phyloP scores from a whole-genome alignment of 768 basidiomycete genomes.

The Paxillus involutus region DNA sequence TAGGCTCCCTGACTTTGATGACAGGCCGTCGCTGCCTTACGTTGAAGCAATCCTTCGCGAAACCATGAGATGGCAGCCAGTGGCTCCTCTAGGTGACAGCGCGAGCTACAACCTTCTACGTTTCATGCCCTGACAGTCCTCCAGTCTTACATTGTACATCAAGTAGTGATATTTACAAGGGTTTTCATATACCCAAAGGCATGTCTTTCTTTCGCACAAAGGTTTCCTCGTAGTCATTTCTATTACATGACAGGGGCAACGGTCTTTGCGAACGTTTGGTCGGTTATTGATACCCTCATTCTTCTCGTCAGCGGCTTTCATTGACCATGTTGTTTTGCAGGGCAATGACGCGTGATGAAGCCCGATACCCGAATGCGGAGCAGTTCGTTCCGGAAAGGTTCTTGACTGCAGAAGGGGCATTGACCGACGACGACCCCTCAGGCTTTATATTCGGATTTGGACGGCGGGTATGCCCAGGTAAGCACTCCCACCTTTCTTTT shows the following conservation, averaged over 20 bases:
- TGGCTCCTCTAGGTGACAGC: conserved; percentile 2
- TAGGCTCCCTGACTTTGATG: conserved; percentile 7
- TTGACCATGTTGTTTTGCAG: too few species aligned
- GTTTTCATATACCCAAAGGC: conserved; percentile 54
- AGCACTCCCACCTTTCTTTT: too few species aligned
- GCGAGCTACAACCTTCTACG: neutral
- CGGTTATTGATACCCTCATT: too few species aligned
- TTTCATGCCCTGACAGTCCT: neutral
- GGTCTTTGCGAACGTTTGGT: conserved; percentile 15
- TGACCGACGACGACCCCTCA: too few species aligned
- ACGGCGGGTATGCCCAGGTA: too few species aligned
- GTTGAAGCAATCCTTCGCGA: conserved; percentile 11
- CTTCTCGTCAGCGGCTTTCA: too few species aligned
- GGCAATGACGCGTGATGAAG: too few species aligned
- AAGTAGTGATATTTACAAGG: conserved; percentile 40
- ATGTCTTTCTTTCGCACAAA: neutral
- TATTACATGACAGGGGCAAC: conserved; percentile 5
- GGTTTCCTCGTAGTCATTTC: neutral
- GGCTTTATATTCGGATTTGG: too few species aligned
- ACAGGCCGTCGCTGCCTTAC: conserved; percentile 9
- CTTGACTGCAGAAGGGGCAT: too few species aligned
- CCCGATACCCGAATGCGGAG: conserved; percentile 12
- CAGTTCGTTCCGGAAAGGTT: too few species aligned
- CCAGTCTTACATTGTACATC: conserved; percentile 26
- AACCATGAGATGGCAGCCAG: conserved; percentile 11